Evolutionary conservation across 768 basidiomycete species (phyloP).

Genomic region (Leccinum longicurvipes): DNA sequence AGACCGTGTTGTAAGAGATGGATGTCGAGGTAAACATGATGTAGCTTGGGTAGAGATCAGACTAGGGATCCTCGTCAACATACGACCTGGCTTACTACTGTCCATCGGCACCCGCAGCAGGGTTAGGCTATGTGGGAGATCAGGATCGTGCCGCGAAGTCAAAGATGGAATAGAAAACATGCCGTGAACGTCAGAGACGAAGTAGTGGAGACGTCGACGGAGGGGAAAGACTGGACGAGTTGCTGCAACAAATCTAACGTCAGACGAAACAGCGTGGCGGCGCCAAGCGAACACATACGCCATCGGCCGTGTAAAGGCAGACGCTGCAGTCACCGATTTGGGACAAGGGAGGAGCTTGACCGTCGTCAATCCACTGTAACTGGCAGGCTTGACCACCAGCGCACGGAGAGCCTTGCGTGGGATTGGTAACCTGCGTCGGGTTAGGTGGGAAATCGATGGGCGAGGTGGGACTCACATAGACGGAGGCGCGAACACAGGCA

Average conservation of each 20-base stretch:
- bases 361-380: conserved; percentile 66
- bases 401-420: conserved; percentile 43
- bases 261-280: background rate
- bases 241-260: conserved; percentile 32
- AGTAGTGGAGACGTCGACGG: conserved; percentile 41
- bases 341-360: conserved; percentile 43
- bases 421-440: conserved; percentile 43
- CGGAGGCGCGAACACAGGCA: conserved; percentile 5
- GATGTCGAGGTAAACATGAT: conserved; percentile 49
- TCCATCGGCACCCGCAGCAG: conserved; percentile 52
- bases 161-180: background rate
- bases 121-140: conserved; percentile 43
- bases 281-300: conserved; percentile 36
- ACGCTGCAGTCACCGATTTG: conserved; percentile 51
- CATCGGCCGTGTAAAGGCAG: conserved; percentile 55
- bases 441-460: background rate
- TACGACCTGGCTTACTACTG: conserved; percentile 45
- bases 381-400: conserved; percentile 50
- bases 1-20: conserved; percentile 40
- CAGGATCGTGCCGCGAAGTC: background rate
- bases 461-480: conserved; percentile 16
- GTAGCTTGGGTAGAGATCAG: conserved; percentile 43
- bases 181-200: conserved; percentile 58
- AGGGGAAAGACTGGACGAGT: conserved; percentile 55
- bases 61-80: background rate